phyloP scores from a whole-genome alignment of 2,329 filamentous ascomycete species.

The Fusarium xyrophilum region DNA sequence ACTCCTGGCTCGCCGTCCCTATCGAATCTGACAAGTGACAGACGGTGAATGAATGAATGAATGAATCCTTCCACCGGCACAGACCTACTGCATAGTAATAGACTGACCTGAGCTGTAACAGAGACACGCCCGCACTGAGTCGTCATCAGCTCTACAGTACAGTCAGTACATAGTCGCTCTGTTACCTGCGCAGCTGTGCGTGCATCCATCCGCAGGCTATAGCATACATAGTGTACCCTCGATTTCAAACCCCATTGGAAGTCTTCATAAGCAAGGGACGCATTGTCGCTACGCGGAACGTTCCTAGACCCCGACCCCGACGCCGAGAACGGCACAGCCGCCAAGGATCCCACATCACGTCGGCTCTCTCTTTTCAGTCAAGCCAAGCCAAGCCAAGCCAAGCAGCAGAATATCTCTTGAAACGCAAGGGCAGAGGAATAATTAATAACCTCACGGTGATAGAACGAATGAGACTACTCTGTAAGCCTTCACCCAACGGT shows the following conservation, averaged over 20 bases:
- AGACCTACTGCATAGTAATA: not conserved
- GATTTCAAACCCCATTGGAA: not conserved
- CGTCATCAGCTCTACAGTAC: not conserved
- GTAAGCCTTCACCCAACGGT: conserved; percentile 31
- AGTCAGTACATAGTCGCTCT: not conserved
- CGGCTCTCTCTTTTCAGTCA: not conserved
- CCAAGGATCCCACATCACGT: not conserved
- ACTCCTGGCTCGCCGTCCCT: not conserved
- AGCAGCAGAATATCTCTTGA: not conserved
- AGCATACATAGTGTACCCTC: not conserved
- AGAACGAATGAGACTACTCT: conserved; percentile 4
- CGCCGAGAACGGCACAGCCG: not conserved
- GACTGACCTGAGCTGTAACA: conserved; percentile 1
- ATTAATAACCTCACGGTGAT: not conserved
- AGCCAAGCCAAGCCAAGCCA: not conserved
- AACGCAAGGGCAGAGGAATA: not conserved
- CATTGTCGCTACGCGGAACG: conserved; percentile 1
- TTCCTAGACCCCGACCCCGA: conserved; percentile 6
- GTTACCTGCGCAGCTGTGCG: not conserved
- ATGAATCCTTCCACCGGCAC: not conserved
- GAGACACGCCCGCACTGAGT: conserved; percentile 11
- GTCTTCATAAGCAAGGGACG: conserved; percentile 1
- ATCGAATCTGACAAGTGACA: conserved; percentile 24
- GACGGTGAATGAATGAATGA: conserved; percentile 3
- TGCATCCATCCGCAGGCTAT: not conserved